Evolutionary conservation across 2,329 filamentous ascomycete genomes (phyloP).

Genomic region (Fusarium papillatum): DNA sequence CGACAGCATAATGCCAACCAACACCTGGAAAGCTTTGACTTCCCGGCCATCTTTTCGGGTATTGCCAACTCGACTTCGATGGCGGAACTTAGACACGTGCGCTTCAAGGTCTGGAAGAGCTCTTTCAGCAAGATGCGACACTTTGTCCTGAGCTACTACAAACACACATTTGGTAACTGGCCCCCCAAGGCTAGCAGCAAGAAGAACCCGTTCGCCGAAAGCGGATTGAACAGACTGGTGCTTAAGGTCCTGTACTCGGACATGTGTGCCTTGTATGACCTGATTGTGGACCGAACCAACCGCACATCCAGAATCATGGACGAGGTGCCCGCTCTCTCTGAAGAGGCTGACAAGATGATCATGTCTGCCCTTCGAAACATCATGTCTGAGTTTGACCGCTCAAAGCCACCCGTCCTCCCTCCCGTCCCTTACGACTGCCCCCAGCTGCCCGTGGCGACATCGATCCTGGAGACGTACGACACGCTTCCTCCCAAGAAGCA

Average conservation of each 20-base stretch:
- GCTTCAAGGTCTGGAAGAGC: conserved; percentile 87
- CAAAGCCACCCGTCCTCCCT: conserved; percentile 89
- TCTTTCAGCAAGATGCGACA: conserved; percentile 82
- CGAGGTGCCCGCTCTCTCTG: conserved; percentile 68
- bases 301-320: conserved; percentile 86
- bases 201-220: conserved; percentile 90
- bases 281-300: conserved; percentile 84
- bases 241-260: conserved; percentile 88
- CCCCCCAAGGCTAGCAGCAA: conserved; percentile 92
- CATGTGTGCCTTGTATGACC: conserved; percentile 88
- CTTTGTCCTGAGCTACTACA: conserved; percentile 78
- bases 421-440: conserved; percentile 93
- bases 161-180: conserved; percentile 76
- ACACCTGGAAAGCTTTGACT: conserved; percentile 90
- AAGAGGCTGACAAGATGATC: conserved; percentile 71
- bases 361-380: conserved; percentile 82
- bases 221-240: conserved; percentile 87
- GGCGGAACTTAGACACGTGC: conserved; percentile 81
- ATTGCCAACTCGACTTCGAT: conserved; percentile 85
- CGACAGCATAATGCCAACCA: conserved; percentile 78
- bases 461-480: conserved; percentile 74
- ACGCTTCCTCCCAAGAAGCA: conserved; percentile 81
- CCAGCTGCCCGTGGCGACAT: conserved; percentile 77
- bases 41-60: conserved; percentile 90
- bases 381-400: conserved; percentile 89